Base-by-base conservation (phyloP, 805 yeast species). In the Blastobotrys terrestris region DNA sequence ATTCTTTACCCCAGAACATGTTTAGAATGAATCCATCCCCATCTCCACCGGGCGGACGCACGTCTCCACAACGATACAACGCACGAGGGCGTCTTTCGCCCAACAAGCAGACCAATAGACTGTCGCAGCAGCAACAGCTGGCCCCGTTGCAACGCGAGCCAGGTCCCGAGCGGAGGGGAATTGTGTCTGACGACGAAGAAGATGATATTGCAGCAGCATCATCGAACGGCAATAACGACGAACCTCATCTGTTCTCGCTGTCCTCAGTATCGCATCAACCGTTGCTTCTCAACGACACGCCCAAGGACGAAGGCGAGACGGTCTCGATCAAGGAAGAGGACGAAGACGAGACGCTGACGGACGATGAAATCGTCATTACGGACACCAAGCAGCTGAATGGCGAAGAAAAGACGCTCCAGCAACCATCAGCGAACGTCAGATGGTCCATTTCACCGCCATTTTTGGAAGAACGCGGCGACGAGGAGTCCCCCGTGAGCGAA, bases 381-480 rank as follows among this genome's bases (percentile, higher is more conserved):
- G 44, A 41, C 44, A 39, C 39, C 31, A 26, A 15, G 15, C 51
- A n/a, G 39, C 20, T 41, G 52, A 39, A 16, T 15, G 20, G 11
- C 31, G 31, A 31, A 11, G n/a, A 6, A 14, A n/a, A 35, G 13
- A 18, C 41, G 18, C 49, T 31, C 41, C 31, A 26, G 18, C 35
- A n/a, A 19, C 21, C n/a, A 26, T 39, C 44, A 16, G 39, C 40
- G 35, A 46, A 40, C 46, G 49, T 26, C 8, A 5, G 35, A 5
- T 26, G 35, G 35, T 31, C 35, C 22, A 19, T 48, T 39, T 53
- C 56, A 15, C 57, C 57, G 14, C 56, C 56, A 7, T 39, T 21
- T 16, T 39, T 53, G 43, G 56, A 50, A 41, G 45, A 53, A n/a
- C 51, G 48, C 5, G 40, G n/a, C n/a, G 53, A 53, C 40, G 57